Evolutionary conservation across 495 filamentous ascomycete genomes (phyloP).

Genomic region (Tetracladium setigerum): DNA sequence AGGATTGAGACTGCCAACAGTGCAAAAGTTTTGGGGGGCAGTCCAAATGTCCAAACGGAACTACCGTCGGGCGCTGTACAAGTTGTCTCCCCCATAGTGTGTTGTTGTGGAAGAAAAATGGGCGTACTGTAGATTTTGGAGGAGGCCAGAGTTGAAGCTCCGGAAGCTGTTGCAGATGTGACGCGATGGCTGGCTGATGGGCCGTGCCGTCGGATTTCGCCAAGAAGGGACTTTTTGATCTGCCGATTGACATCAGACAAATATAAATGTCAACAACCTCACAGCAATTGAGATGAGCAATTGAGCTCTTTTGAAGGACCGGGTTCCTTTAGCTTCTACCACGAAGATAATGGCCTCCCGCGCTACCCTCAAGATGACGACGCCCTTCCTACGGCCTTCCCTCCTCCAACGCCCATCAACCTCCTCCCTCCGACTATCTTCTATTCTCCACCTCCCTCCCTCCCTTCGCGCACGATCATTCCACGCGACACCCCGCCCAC

Average conservation of each 20-base stretch:
- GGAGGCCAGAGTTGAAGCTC: too few relatives aligned
- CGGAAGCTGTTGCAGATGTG: too few relatives aligned
- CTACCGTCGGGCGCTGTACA: slow-evolving; percentile 17
- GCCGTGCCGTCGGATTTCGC: too few relatives aligned
- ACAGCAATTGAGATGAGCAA: too few relatives aligned
- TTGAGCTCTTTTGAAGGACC: too few relatives aligned
- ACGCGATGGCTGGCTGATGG: too few relatives aligned
- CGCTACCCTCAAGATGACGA: slow-evolving; percentile 3
- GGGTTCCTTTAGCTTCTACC: too few relatives aligned
- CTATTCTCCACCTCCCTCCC: slow-evolving; percentile 17
- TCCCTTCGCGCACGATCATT: slow-evolving; percentile 17
- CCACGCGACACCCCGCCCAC: slow-evolving; percentile 24
- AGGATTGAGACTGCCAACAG: slow-evolving; percentile 3
- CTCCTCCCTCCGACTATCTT: slow-evolving; percentile 12
- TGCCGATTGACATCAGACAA: too few relatives aligned
- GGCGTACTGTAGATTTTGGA: too few relatives aligned
- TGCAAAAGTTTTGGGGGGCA: not conserved
- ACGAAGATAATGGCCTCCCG: slow-evolving; percentile 7
- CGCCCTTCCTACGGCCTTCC: slow-evolving; percentile 3
- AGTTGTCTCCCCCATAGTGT: slow-evolving; percentile 18
- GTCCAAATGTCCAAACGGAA: slow-evolving; percentile 8
- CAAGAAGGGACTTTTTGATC: too few relatives aligned
- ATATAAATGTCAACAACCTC: too few relatives aligned
- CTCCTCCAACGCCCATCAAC: slow-evolving; percentile 4
- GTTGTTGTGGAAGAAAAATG: too few relatives aligned